Evolutionary conservation across 2,329 filamentous ascomycete genomes (phyloP), one percentile per base, ranked within the genome.

Genomic region (Fusarium sp.): DNA sequence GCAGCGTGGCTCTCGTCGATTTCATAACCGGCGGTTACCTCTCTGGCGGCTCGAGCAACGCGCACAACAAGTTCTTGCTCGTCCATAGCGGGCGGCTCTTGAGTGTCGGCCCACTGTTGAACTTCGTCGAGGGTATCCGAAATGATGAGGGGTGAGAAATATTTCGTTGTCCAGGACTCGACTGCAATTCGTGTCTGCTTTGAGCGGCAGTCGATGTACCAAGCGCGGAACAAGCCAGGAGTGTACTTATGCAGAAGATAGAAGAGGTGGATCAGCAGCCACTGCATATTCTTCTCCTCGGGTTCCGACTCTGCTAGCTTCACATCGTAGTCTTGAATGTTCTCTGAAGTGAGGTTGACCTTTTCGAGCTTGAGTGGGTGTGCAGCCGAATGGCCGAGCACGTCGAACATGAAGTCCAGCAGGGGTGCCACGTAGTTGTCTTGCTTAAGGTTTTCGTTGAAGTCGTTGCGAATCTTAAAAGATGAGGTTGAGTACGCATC

Each of bases 1-100:
- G 91, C 87, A 59, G 96, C 94, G 31, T 90, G 90, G 72, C 92
- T 89, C 63, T 98, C 95, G 77, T 99, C 96, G 13, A 99, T 89
- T 53, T 92, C 89, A 77, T 97, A 98, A 5, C 90, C 90, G 0
- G 94, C 94, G 14, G 90, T 91, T 36, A 98, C 88, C 78, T 98
- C 95, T 49, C 88, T 87, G 1, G 90, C 89, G 13, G 88, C 84
- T 34, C 87, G 86, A 58, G 90, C 92, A 11, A 97, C 88, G 77
- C 92, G 95, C 58, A 98, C 85, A 1, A 82, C 74, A 10, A 91
- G 80, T 65, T 88, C 84, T 58, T 87, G 85, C 68, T 90, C 86
- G 33, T 88, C 86, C 14, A 75, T 79, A 4, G 78, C 78, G 0
- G 83, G 79, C 2, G 80, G 58, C 20, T 89, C 84, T 71, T 90